A percentile compares a stretch with the other conserved stretches of the same genome.
These are phyloP conservation scores for Rhodomyrtus psidioides DNA, from an alignment of 441 rosid genomes.

Conservation along the genomic window DNA sequence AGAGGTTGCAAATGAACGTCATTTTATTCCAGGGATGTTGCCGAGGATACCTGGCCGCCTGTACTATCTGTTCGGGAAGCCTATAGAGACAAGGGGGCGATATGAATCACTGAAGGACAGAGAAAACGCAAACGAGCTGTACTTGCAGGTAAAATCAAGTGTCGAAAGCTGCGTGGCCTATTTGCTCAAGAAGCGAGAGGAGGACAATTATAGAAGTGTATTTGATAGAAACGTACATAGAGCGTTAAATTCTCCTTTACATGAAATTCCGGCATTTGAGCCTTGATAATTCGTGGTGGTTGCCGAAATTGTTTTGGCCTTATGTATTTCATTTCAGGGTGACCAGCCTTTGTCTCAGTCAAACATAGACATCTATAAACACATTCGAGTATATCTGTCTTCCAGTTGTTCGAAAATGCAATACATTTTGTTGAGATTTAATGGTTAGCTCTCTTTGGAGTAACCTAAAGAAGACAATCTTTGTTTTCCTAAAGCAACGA, in stretches of 20 bases:
- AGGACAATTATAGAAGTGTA: not conserved
- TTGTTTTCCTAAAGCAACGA: not conserved
- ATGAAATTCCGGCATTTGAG: not conserved
- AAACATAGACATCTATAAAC: not conserved
- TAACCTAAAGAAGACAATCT: not conserved
- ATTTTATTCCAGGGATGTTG: not conserved
- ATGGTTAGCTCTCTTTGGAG: not conserved
- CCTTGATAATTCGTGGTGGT: not conserved
- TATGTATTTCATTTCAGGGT: not conserved
- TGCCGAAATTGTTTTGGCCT: not conserved
- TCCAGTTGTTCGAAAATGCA: not conserved
- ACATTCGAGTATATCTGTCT: not conserved
- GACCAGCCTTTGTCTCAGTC: not conserved
- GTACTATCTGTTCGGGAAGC: not conserved
- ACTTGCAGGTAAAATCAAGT: not conserved
- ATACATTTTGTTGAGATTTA: not conserved
- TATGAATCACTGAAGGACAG: not conserved
- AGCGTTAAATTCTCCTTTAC: not conserved
- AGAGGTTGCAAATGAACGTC: not conserved
- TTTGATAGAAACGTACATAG: not conserved
- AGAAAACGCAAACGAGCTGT: not conserved
- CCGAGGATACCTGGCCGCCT: not conserved
- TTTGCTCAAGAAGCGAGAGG: not conserved
- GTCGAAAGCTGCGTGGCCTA: not conserved
- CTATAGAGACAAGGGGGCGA: not conserved